These are phyloP conservation scores for Yarrowia hollandica DNA, from an alignment of 805 yeast species.

Conservation along the genomic window DNA sequence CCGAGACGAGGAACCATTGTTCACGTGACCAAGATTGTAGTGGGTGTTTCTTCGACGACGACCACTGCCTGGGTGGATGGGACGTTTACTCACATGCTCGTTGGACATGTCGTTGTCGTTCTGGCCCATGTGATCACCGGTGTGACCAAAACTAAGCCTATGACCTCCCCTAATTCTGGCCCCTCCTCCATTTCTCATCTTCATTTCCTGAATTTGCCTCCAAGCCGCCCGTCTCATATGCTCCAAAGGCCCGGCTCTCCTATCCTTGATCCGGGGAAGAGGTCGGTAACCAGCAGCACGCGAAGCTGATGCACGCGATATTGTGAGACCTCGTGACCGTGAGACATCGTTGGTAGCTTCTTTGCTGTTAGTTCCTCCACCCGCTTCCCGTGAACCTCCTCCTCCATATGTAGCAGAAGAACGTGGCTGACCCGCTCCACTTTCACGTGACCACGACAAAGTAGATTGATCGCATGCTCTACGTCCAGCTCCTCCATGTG, in stretches of 20 bases:
- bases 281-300: not conserved
- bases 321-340: not conserved
- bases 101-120: too few relatives aligned
- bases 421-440: not conserved
- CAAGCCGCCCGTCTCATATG: not conserved
- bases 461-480: not conserved
- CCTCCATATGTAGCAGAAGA: too few relatives aligned
- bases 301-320: not conserved
- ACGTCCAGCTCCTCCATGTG: not conserved
- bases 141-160: too few relatives aligned
- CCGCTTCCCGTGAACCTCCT: not conserved
- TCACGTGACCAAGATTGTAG: too few relatives aligned
- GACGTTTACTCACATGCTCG: not conserved
- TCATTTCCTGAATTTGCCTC: conserved; percentile 11
- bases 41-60: too few relatives aligned
- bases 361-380: too few relatives aligned
- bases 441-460: not conserved
- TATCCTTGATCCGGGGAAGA: not conserved
- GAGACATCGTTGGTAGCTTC: too few relatives aligned
- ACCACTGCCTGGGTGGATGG: not conserved
- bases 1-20: too few relatives aligned
- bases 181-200: too few relatives aligned
- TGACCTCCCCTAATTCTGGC: too few relatives aligned
- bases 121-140: too few relatives aligned
- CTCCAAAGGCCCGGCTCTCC: not conserved